Percentiles rank a stretch among this genome's conserved stretches.
Conservation (phyloP, 2,329 filamentous ascomycete species). For the Colletotrichum cuscutae region DNA sequence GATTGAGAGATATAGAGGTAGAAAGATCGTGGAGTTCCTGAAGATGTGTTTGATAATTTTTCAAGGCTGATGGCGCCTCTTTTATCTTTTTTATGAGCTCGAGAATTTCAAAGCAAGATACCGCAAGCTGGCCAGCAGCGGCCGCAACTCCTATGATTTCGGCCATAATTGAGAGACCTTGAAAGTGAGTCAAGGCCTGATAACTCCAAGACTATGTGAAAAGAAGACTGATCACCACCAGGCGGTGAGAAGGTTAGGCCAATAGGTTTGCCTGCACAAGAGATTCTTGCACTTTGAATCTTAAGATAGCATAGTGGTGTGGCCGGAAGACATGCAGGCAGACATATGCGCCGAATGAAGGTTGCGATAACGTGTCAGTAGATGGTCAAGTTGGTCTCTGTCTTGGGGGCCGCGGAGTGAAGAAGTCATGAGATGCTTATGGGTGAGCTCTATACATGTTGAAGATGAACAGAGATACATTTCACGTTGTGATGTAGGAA, state of each 20-base stretch:
- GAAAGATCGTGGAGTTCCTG: background rate
- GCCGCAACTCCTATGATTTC: background rate
- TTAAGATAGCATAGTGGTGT: background rate
- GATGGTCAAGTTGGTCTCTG: background rate
- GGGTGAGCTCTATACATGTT: too few species aligned
- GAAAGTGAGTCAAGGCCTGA: too few species aligned
- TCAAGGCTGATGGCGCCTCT: background rate
- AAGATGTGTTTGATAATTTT: background rate
- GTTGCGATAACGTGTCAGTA: background rate
- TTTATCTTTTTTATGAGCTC: background rate
- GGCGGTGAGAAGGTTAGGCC: background rate
- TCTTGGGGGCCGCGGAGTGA: background rate
- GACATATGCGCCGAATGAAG: background rate
- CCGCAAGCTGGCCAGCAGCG: background rate
- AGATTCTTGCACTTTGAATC: background rate
- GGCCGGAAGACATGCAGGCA: background rate
- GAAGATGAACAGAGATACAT: too few species aligned
- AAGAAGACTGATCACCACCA: background rate
- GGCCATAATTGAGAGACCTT: background rate
- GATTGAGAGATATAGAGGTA: background rate
- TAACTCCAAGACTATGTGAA: background rate
- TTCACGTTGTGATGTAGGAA: too few species aligned
- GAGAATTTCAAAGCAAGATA: background rate
- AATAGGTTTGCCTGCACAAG: background rate
- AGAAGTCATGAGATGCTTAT: background rate